A percentile compares a stretch with the other conserved stretches of the same genome.
Evolutionary conservation across 768 basidiomycete species (phyloP).

Genomic region (Fistulinella prunicolor): DNA sequence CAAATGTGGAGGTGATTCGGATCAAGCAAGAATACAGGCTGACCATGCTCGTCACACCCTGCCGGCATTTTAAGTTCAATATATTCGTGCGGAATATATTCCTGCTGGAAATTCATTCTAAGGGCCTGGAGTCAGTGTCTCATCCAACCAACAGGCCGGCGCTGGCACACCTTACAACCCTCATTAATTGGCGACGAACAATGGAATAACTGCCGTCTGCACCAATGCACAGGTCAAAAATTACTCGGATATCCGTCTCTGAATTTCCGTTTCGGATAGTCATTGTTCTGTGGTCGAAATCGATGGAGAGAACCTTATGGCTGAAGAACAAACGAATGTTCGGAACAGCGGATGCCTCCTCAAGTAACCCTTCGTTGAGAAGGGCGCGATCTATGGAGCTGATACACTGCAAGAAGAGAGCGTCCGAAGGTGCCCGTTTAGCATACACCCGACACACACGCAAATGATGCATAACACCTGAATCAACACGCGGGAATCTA

Average conservation of each 20-base stretch:
- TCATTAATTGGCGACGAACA: conserved; percentile 92
- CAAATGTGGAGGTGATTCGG: conserved; percentile 98
- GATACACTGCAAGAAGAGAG: conserved; percentile 74
- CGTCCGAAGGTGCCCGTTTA: too few species aligned
- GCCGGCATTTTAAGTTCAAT: conserved; percentile 95
- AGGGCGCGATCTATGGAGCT: conserved; percentile 89
- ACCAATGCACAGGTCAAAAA: conserved; percentile 83
- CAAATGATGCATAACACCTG: conserved; percentile 12
- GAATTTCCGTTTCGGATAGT: conserved; percentile 46
- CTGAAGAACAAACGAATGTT: conserved; percentile 74
- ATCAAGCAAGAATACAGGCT: conserved; percentile 77
- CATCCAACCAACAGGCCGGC: conserved; percentile 7
- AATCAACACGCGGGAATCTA: conserved; percentile 20
- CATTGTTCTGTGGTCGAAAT: conserved; percentile 67
- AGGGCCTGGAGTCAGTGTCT: conserved; percentile 20
- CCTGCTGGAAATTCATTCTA: conserved; percentile 94
- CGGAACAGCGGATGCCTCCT: conserved; percentile 60
- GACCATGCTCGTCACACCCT: conserved; percentile 56
- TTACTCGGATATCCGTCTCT: conserved; percentile 42
- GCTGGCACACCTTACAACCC: conserved; percentile 73
- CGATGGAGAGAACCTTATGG: conserved; percentile 72
- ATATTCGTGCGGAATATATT: conserved; percentile 95
- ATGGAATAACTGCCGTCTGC: conserved; percentile 94
- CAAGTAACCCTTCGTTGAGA: conserved; percentile 82
- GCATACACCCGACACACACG: conserved; percentile 21